Evolutionary conservation across 768 basidiomycete species (phyloP).

Genomic region (Lactarius sp.): DNA sequence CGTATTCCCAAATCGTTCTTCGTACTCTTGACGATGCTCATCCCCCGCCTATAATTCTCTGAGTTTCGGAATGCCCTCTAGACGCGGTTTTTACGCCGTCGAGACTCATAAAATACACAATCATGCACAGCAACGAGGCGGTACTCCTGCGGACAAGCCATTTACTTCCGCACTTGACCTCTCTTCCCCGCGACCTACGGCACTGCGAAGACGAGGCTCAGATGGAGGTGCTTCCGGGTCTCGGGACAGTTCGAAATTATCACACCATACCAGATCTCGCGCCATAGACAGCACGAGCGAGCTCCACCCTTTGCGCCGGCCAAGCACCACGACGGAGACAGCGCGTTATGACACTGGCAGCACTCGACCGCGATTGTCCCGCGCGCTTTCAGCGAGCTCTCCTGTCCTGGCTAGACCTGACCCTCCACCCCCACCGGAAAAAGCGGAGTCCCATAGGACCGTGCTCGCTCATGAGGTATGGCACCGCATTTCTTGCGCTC

Average conservation of each 20-base stretch:
- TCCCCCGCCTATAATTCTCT: neutral
- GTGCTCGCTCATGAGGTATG: constrained; percentile 60
- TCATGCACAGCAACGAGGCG: neutral
- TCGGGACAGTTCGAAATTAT: constrained; percentile 2
- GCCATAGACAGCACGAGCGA: constrained; percentile 26
- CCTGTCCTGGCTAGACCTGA: neutral
- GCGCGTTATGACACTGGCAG: constrained; percentile 16
- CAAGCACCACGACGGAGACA: constrained; percentile 17
- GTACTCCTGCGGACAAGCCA: constrained; percentile 4
- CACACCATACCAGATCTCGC: constrained; percentile 27
- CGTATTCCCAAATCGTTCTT: neutral
- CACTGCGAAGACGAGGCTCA: constrained; percentile 30
- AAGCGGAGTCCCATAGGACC: constrained; percentile 28
- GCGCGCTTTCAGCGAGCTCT: constrained; percentile 14
- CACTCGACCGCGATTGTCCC: constrained; percentile 21
- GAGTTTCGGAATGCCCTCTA: constrained; percentile 19
- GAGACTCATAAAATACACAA: neutral
- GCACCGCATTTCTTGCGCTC: constrained; percentile 1
- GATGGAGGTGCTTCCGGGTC: constrained; percentile 27
- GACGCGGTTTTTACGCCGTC: constrained; percentile 8
- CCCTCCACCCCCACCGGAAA: neutral
- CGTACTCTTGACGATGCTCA: constrained; percentile 12
- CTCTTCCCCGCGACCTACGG: constrained; percentile 4
- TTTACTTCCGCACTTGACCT: constrained; percentile 24
- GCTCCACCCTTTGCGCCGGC: constrained; percentile 21